A percentile compares a stretch with the other conserved stretches of the same genome.
Conservation (phyloP, 768 basidiomycete species). For the Pleurotus giganteus region DNA sequence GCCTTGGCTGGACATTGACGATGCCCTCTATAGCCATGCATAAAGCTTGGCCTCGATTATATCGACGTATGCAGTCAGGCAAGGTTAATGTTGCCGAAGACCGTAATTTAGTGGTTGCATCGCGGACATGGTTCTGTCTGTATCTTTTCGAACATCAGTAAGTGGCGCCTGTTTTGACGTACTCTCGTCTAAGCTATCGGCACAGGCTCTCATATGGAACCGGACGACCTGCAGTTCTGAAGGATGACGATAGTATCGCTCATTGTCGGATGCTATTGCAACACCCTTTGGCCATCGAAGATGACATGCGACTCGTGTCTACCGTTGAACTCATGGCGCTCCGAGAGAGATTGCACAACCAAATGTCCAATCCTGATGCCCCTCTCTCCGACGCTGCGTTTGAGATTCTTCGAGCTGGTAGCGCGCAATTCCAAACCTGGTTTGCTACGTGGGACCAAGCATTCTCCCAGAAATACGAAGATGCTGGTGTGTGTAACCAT, state of each 20-base stretch:
- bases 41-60: constrained; percentile 84
- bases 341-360: constrained; percentile 82
- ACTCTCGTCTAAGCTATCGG: background rate
- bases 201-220: constrained; percentile 92
- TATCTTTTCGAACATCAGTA: constrained; percentile 95
- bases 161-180: constrained; percentile 26
- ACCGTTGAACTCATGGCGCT: constrained; percentile 92
- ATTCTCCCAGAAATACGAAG: constrained; percentile 80
- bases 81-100: constrained; percentile 61
- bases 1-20: background rate
- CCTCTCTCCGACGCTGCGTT: constrained; percentile 74
- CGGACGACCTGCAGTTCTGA: constrained; percentile 88
- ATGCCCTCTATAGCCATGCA: constrained; percentile 63
- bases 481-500: constrained; percentile 55
- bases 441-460: constrained; percentile 76
- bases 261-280: constrained; percentile 77
- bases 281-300: constrained; percentile 87
- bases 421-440: constrained; percentile 79
- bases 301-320: constrained; percentile 93
- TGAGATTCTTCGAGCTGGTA: constrained; percentile 67
- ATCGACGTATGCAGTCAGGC: constrained; percentile 72
- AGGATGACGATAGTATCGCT: constrained; percentile 89
- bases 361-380: constrained; percentile 74
- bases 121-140: constrained; percentile 90
- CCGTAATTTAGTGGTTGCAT: constrained; percentile 73